These are phyloP conservation scores for Actinomortierella ambigua DNA, from an alignment of 371 early-diverging fungal species.

Conservation along the genomic window DNA sequence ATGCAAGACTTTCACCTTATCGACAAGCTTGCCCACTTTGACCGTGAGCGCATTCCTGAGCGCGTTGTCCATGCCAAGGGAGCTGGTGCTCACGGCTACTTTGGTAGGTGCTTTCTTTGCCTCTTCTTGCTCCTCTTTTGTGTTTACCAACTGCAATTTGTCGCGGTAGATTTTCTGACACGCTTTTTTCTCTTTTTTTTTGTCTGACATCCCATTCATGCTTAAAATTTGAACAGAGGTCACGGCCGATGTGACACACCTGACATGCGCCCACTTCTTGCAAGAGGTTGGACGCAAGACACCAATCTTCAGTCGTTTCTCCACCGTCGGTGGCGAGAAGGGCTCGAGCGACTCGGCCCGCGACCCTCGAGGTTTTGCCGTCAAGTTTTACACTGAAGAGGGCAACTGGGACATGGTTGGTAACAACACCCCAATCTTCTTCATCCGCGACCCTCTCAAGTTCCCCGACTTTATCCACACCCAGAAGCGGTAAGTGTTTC, in stretches of 20 bases:
- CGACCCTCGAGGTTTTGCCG: conserved; percentile 70
- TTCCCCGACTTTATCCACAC: conserved; percentile 88
- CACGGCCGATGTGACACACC: conserved; percentile 59
- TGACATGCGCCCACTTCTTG: conserved; percentile 65
- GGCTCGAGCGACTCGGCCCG: conserved; percentile 65
- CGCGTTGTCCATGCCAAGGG: conserved; percentile 88
- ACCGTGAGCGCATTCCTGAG: conserved; percentile 84
- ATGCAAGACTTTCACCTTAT: conserved; percentile 78
- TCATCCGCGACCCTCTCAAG: conserved; percentile 77
- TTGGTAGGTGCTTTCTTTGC: conserved; percentile 50
- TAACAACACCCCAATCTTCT: conserved; percentile 72
- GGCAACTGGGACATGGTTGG: conserved; percentile 78
- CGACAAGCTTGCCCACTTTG: conserved; percentile 86
- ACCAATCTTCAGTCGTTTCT: conserved; percentile 70
- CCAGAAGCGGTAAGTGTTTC: conserved; percentile 60
- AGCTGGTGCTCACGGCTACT: conserved; percentile 82
- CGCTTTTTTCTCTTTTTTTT: too few species aligned
- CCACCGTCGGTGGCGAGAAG: conserved; percentile 70
- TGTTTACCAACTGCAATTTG: too few species aligned
- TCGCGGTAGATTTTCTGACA: too few species aligned
- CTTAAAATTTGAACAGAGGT: conserved; percentile 21
- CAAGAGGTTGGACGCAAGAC: conserved; percentile 60
- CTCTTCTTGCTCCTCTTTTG: too few species aligned
- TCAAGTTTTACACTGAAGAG: conserved; percentile 77
- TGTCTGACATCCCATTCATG: too few species aligned